phyloP scores from a whole-genome alignment of 768 basidiomycete species.

The Jaapia argillacea region DNA sequence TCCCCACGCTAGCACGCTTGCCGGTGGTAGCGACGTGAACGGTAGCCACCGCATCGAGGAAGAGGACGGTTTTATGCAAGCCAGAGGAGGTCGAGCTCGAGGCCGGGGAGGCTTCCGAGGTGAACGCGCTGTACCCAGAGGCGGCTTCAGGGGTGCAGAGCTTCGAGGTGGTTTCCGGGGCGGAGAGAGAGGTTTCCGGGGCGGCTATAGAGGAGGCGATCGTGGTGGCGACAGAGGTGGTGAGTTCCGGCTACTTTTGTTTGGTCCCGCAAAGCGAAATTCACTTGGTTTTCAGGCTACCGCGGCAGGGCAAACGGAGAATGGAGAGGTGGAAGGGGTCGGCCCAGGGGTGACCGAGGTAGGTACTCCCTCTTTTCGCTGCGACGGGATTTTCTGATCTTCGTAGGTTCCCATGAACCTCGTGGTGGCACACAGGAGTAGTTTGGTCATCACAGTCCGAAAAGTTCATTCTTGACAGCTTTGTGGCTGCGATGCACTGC shows the following conservation, averaged over 20 bases:
- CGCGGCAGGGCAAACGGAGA: conserved; percentile 14
- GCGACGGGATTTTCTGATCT: not conserved
- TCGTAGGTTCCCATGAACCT: conserved; percentile 11
- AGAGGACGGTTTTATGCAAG: conserved; percentile 49
- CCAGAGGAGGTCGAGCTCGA: conserved; percentile 24
- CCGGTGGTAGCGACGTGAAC: conserved; percentile 13
- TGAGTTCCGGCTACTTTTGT: too few species aligned
- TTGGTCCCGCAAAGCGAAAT: conserved; percentile 10
- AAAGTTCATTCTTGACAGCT: too few species aligned
- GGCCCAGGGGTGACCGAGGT: conserved; percentile 21
- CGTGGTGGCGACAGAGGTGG: conserved; percentile 19
- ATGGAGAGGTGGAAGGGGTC: conserved; percentile 18
- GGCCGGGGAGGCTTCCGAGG: conserved; percentile 34
- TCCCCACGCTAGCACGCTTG: conserved; percentile 11
- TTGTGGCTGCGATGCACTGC: too few species aligned
- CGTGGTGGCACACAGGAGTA: conserved; percentile 10
- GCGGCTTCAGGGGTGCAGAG: conserved; percentile 18
- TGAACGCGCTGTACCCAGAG: too few species aligned
- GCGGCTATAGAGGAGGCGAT: conserved; percentile 18
- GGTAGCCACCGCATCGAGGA: conserved; percentile 23
- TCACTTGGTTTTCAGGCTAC: conserved; percentile 7
- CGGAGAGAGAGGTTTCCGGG: conserved; percentile 10
- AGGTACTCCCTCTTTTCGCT: too few species aligned
- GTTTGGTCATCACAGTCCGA: too few species aligned
- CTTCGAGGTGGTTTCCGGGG: conserved; percentile 11